Evolutionary conservation across 306 rosid species (phyloP).

Genomic region (Myrica gale): DNA sequence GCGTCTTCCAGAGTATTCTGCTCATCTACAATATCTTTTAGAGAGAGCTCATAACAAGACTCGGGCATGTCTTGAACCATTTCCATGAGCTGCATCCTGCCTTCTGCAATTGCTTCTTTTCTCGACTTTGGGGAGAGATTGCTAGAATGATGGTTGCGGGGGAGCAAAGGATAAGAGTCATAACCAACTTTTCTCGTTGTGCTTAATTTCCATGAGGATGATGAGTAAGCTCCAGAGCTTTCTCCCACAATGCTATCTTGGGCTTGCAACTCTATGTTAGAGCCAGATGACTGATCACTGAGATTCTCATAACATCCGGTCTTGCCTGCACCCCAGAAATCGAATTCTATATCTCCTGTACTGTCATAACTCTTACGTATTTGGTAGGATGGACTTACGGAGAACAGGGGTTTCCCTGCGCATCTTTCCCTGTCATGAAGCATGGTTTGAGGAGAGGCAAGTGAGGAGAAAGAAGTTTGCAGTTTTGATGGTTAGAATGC

Average conservation of each 20-base stretch:
- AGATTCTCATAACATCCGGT: constrained; percentile 10
- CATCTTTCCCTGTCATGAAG: constrained; percentile 21
- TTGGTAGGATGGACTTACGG: constrained; percentile 29
- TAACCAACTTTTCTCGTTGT: background rate
- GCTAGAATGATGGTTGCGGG: constrained; percentile 24
- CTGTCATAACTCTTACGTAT: constrained; percentile 27
- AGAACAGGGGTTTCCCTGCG: constrained; percentile 14
- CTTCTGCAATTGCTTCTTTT: constrained; percentile 39
- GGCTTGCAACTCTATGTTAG: constrained; percentile 26
- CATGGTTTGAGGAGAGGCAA: constrained; percentile 41
- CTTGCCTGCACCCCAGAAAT: constrained; percentile 47
- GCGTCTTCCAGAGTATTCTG: constrained; percentile 26
- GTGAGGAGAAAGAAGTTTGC: constrained; percentile 24
- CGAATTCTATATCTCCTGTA: constrained; percentile 48
- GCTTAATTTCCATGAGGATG: constrained; percentile 22
- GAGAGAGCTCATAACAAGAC: constrained; percentile 63
- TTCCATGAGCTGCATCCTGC: constrained; percentile 58
- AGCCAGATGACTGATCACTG: constrained; percentile 19
- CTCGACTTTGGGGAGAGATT: constrained; percentile 35
- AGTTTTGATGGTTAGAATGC: background rate
- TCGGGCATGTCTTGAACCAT: constrained; percentile 53
- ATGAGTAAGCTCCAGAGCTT: constrained; percentile 9
- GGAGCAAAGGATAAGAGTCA: constrained; percentile 37
- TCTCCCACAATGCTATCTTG: constrained; percentile 22
- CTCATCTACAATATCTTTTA: constrained; percentile 57